A percentile compares a stretch with the other conserved stretches of the same genome.
Evolutionary conservation across 768 basidiomycete genomes (phyloP).

Genomic region (Podaxis mareebaensis): DNA sequence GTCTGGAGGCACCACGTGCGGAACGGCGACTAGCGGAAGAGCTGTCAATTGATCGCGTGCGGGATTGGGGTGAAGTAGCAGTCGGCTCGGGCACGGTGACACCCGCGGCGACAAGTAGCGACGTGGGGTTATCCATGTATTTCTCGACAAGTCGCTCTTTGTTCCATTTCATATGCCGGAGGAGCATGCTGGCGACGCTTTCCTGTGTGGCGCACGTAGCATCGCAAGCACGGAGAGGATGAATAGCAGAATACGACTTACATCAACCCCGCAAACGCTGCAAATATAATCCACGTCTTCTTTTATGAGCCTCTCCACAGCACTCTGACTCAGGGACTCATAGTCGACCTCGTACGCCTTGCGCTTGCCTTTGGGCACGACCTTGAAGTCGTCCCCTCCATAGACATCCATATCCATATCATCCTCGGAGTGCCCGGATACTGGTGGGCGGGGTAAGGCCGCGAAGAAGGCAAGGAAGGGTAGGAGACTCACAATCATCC

Average conservation of each 20-base stretch:
- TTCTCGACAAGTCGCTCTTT: slow-evolving; percentile 94
- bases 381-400: slow-evolving; percentile 59
- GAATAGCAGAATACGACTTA: slow-evolving; percentile 42
- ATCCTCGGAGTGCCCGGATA: slow-evolving; percentile 41
- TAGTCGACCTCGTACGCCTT: slow-evolving; percentile 89
- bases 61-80: slow-evolving; percentile 29
- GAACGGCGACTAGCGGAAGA: slow-evolving; percentile 32
- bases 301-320: slow-evolving; percentile 78
- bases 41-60: slow-evolving; percentile 29
- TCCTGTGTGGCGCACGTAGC: slow-evolving; percentile 38
- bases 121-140: slow-evolving; percentile 90
- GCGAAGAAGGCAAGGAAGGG: not conserved
- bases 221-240: slow-evolving; percentile 8
- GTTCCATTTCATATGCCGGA: slow-evolving; percentile 91
- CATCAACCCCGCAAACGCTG: slow-evolving; percentile 86
- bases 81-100: slow-evolving; percentile 45
- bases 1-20: slow-evolving; percentile 38
- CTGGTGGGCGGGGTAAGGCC: slow-evolving; percentile 2
- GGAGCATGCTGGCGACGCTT: slow-evolving; percentile 70
- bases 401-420: slow-evolving; percentile 70
- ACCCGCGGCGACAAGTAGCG: slow-evolving; percentile 75
- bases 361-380: slow-evolving; percentile 51
- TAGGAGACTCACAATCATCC: slow-evolving; percentile 45
- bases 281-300: slow-evolving; percentile 84
- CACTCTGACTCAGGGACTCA: slow-evolving; percentile 67